A percentile compares a stretch with the other conserved stretches of the same genome.
Conservation (phyloP, 1,284 basidiomycete genomes). For the Quambalaria eucalypti region DNA sequence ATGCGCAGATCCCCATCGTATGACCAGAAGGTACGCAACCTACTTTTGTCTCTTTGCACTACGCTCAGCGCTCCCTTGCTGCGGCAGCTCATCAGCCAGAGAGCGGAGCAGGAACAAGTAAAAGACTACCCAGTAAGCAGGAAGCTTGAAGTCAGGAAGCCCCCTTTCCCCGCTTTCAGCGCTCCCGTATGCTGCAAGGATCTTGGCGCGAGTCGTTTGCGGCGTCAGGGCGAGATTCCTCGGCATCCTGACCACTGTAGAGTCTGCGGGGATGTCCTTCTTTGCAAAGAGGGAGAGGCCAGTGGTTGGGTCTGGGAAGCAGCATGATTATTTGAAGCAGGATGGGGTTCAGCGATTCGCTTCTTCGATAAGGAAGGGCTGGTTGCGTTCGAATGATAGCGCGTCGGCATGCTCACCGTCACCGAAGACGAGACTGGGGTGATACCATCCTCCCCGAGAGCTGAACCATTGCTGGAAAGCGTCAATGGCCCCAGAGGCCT, state of each 20-base stretch:
- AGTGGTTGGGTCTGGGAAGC: neutral
- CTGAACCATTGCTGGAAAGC: conserved; percentile 10
- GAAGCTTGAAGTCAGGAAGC: neutral
- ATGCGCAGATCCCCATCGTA: no score
- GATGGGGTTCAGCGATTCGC: no score
- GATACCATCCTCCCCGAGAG: conserved; percentile 12
- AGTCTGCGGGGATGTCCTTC: neutral
- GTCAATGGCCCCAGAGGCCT: no score
- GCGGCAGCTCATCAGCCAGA: neutral
- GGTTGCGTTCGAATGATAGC: no score
- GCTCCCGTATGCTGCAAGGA: neutral
- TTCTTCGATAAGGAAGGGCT: no score
- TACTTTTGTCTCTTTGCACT: no score
- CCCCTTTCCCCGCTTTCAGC: neutral
- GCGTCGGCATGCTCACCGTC: neutral
- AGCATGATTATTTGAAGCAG: no score
- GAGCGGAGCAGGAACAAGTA: neutral
- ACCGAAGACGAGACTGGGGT: neutral
- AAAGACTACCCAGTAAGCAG: neutral
- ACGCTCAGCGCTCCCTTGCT: neutral
- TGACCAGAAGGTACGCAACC: no score
- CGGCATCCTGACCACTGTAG: neutral
- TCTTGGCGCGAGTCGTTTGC: neutral
- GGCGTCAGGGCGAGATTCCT: neutral
- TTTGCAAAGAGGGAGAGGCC: neutral